phyloP scores from a whole-genome alignment of 805 yeast species.

The Vanderwaltozyma tropicalis region DNA sequence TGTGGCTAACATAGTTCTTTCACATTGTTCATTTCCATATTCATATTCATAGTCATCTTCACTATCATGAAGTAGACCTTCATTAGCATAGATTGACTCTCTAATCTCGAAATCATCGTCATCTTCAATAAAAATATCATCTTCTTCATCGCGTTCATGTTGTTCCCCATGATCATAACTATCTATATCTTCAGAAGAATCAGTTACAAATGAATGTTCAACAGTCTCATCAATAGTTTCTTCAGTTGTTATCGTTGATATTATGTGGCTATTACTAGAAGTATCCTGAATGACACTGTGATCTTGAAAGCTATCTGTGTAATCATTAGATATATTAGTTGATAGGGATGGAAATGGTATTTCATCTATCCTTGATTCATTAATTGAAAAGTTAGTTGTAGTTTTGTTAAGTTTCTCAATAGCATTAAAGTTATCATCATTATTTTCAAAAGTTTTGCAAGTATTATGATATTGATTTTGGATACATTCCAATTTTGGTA shows the following conservation, averaged over 20 bases:
- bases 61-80: slow-evolving; percentile 21
- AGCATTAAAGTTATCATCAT: too few relatives aligned
- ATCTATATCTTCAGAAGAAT: not conserved
- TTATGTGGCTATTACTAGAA: not conserved
- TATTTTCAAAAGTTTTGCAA: too few relatives aligned
- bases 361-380: not conserved
- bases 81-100: slow-evolving; percentile 19
- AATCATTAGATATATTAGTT: too few relatives aligned
- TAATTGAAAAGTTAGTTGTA: not conserved
- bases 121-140: not conserved
- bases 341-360: not conserved
- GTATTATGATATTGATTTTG: too few relatives aligned
- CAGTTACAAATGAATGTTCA: not conserved
- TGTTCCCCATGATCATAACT: too few relatives aligned
- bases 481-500: too few relatives aligned
- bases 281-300: not conserved
- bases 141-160: not conserved
- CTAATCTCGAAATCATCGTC: slow-evolving; percentile 2
- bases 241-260: not conserved
- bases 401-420: too few relatives aligned
- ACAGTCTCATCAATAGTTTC: not conserved
- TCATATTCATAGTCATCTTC: slow-evolving; percentile 18
- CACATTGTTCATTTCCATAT: not conserved
- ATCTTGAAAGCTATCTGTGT: not conserved
- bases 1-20: too few relatives aligned